Base-by-base conservation (phyloP, 2,329 filamentous ascomycete species). In the Verticillium alfalfae region DNA sequence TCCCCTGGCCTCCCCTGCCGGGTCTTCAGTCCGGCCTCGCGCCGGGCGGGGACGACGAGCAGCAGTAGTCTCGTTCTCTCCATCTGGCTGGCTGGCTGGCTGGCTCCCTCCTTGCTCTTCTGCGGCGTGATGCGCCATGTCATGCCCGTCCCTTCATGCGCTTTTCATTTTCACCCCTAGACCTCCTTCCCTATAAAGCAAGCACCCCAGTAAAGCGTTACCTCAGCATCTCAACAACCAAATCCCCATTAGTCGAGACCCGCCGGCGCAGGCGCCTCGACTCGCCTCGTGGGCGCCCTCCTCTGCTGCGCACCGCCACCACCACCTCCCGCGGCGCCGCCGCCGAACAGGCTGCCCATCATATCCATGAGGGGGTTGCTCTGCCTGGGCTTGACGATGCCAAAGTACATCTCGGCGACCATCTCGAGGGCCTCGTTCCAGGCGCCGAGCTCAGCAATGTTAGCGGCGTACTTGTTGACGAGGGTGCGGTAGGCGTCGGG, bases 321-420 rank as follows among this genome's bases (percentile, higher is more conserved):
- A n/a, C 83, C 84, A 18, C 79, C 81, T 58, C 81, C 81, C 7
- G 13, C 41, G 34, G 82, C 84, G 7, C 87, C 89, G 22, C 92
- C 92, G 57, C 93, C 93, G 70, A 99, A 91, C 82, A 99, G 86
- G 65, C 88, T 93, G 57, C 93, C 93, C 91, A 99, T 96, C 93
- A 99, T 98, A 73, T 99, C 95, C 76, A 98, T 87, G 75, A 99
- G 80, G 3, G 93, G 93, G 75, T 98, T 98, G 66, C 89, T 90
- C 79, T 97, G 92, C 70, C 90, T 85, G 56, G 93, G 94, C 71
- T 93, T 89, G 78, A 88, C 86, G 73, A 99, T 96, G 39, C 88
- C 88, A 78, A 99, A 99, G 80, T 98, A 99, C 86, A 97, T 93
- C 79, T 99, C 94, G 57, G 90, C 94, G 69, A 99, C 88, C 74